phyloP scores from a whole-genome alignment of 495 filamentous ascomycete genomes.

The Trichoderma gamsii region DNA sequence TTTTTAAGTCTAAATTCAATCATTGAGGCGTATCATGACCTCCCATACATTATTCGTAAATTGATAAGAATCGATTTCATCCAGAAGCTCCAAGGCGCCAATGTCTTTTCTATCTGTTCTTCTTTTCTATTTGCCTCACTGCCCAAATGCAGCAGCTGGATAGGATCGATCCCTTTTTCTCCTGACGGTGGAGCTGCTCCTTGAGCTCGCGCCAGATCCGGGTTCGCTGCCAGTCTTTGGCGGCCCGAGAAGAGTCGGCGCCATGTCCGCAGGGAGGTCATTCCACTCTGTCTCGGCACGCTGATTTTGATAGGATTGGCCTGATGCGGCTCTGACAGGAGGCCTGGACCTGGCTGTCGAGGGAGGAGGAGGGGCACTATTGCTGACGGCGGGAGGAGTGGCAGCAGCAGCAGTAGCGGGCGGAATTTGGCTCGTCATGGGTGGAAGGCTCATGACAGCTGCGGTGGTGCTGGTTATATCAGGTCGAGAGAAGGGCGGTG shows the following conservation, averaged over 20 bases:
- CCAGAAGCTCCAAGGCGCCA: too few relatives aligned
- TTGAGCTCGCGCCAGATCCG: constrained; percentile 39
- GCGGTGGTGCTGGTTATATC: constrained; percentile 25
- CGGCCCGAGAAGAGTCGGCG: constrained; percentile 10
- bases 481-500: background rate
- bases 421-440: constrained; percentile 8
- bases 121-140: constrained; percentile 17
- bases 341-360: constrained; percentile 9
- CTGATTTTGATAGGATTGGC: constrained; percentile 45
- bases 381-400: background rate
- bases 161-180: constrained; percentile 48
- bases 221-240: constrained; percentile 22
- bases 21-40: too few relatives aligned
- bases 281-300: constrained; percentile 53
- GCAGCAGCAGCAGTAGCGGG: constrained; percentile 1
- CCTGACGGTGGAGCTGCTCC: constrained; percentile 37
- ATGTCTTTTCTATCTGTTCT: background rate
- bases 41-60: background rate
- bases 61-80: too few relatives aligned
- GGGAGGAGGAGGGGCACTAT: background rate
- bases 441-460: constrained; percentile 29
- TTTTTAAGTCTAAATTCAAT: too few relatives aligned
- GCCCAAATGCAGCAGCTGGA: constrained; percentile 48
- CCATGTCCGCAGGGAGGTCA: constrained; percentile 49
- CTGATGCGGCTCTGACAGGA: constrained; percentile 23